Evolutionary conservation across 2,329 filamentous ascomycete genomes (phyloP).

Genomic region (Phialocephala subalpina): DNA sequence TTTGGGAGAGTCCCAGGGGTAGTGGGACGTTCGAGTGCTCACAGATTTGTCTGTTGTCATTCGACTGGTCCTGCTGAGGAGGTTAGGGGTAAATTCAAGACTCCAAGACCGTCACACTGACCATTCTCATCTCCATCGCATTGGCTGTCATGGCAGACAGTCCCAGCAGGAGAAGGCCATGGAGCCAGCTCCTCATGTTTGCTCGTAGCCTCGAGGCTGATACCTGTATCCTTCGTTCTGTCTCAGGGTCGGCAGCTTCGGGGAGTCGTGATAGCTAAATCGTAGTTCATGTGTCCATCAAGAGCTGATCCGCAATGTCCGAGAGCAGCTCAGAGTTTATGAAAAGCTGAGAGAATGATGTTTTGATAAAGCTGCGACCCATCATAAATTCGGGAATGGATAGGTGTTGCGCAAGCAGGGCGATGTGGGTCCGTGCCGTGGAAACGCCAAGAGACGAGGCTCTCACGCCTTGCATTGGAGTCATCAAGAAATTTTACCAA

Average conservation of each 20-base stretch:
- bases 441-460: slow-evolving; percentile 12
- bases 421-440: slow-evolving; percentile 5
- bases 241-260: slow-evolving; percentile 3
- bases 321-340: background rate
- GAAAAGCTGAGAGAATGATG: slow-evolving; percentile 7
- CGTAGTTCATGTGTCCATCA: slow-evolving; percentile 31
- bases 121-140: slow-evolving; percentile 66
- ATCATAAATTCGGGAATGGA: slow-evolving; percentile 3
- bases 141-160: slow-evolving; percentile 61
- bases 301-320: slow-evolving; percentile 22
- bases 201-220: slow-evolving; percentile 40
- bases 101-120: slow-evolving; percentile 45
- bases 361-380: slow-evolving; percentile 6
- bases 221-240: background rate
- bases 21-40: too few relatives aligned
- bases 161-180: slow-evolving; percentile 58
- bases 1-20: too few relatives aligned
- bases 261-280: slow-evolving; percentile 3
- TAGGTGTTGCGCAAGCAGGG: slow-evolving; percentile 10
- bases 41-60: slow-evolving; percentile 73
- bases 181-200: slow-evolving; percentile 64
- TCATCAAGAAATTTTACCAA: slow-evolving; percentile 16
- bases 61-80: slow-evolving; percentile 70
- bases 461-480: slow-evolving; percentile 2
- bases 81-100: slow-evolving; percentile 4